Conservation (phyloP, 352 stramenopile species). For the Pythium grandisporangium region DNA sequence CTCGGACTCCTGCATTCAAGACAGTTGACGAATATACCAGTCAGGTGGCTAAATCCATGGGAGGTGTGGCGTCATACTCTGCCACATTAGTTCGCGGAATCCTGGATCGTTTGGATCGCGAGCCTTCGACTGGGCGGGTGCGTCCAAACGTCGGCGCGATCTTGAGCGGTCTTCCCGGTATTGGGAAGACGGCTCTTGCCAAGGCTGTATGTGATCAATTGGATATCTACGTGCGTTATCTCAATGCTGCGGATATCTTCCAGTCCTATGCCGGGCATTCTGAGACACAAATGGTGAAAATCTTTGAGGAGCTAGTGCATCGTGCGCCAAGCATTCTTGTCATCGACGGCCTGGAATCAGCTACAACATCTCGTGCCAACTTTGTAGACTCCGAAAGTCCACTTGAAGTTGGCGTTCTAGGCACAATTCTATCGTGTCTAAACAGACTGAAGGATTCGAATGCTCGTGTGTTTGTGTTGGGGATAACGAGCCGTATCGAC, state of each 20-base stretch:
- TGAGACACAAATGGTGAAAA: slow-evolving; percentile 53
- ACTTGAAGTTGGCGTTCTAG: slow-evolving; percentile 70
- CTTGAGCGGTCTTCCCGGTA: slow-evolving; percentile 54
- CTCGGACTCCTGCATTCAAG: slow-evolving; percentile 16
- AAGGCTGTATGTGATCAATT: slow-evolving; percentile 30
- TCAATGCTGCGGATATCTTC: slow-evolving; percentile 91
- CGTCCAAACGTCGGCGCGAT: slow-evolving; percentile 37
- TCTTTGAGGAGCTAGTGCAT: slow-evolving; percentile 40
- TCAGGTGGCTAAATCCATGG: slow-evolving; percentile 23
- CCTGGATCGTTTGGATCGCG: slow-evolving; percentile 10
- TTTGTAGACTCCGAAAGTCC: slow-evolving; percentile 46
- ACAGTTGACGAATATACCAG: slow-evolving; percentile 15
- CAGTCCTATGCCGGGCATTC: slow-evolving; percentile 90
- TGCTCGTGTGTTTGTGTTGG: slow-evolving; percentile 52
- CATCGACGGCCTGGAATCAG: slow-evolving; percentile 88
- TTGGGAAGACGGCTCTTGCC: slow-evolving; percentile 59
- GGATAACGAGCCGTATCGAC: slow-evolving; percentile 68
- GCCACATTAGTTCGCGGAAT: slow-evolving; percentile 27
- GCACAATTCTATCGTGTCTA: slow-evolving; percentile 77
- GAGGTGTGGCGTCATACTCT: slow-evolving; percentile 28
- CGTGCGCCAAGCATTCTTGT: slow-evolving; percentile 62
- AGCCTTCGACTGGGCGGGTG: neutral
- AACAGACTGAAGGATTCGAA: slow-evolving; percentile 48
- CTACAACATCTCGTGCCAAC: slow-evolving; percentile 54
- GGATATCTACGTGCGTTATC: slow-evolving; percentile 27